A percentile compares a stretch with the other conserved stretches of the same genome.
Conservation (phyloP, 257 asterid species). For the Haberlea rhodopensis region DNA sequence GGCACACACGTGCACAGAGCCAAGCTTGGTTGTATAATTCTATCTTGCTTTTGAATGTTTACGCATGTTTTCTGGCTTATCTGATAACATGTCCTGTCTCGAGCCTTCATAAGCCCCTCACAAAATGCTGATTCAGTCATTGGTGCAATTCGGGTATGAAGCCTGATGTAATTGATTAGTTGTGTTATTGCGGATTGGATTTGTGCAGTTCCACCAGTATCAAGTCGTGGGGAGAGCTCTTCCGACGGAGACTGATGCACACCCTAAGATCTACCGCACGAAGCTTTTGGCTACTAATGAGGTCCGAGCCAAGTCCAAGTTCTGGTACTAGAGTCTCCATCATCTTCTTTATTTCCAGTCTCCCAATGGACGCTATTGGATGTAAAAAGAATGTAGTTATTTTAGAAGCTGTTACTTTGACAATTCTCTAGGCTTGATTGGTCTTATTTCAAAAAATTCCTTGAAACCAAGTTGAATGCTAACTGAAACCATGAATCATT, state of each 20-base stretch:
- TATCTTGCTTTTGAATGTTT: conserved; percentile 3
- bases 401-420: neutral
- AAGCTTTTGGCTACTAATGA: conserved; percentile 58
- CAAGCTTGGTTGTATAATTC: neutral
- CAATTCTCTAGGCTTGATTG: neutral
- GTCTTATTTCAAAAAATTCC: neutral
- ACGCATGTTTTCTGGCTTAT: neutral
- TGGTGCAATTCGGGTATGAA: neutral
- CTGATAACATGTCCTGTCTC: no score
- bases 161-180: neutral
- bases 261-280: conserved; percentile 51
- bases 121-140: no score
- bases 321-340: conserved; percentile 25
- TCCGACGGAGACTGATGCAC: conserved; percentile 50
- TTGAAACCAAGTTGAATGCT: neutral
- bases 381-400: no score
- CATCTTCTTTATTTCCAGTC: neutral
- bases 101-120: no score
- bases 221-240: conserved; percentile 54
- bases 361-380: neutral
- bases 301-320: conserved; percentile 54
- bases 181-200: neutral
- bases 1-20: neutral
- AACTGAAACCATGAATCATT: neutral
- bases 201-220: conserved; percentile 44